These are phyloP conservation scores for Microcos paniculata DNA, from an alignment of 345 rosid species.

Conservation along the genomic window DNA sequence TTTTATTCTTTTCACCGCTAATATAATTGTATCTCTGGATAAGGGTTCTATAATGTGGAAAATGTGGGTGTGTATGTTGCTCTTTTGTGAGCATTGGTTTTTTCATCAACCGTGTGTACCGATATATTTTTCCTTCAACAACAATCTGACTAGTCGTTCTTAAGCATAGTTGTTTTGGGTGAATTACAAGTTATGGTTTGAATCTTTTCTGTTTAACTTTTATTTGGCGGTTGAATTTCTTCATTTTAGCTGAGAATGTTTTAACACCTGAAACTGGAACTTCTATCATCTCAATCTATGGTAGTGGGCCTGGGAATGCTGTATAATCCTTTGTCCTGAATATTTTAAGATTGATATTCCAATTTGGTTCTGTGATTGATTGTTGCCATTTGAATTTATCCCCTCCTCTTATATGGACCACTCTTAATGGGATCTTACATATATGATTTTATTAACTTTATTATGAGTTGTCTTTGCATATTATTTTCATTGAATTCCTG, in stretches of 20 bases:
- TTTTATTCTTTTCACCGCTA: neutral
- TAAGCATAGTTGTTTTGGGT: neutral
- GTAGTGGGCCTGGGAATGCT: neutral
- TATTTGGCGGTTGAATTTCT: neutral
- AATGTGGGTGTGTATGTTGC: neutral
- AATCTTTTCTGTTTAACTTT: neutral
- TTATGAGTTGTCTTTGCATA: neutral
- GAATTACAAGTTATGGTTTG: neutral
- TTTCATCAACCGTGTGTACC: neutral
- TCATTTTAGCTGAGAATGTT: conserved; percentile 1
- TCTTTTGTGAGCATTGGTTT: neutral
- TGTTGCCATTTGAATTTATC: neutral
- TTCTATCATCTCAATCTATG: neutral
- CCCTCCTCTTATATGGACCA: neutral
- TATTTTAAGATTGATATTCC: neutral
- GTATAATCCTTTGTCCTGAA: neutral
- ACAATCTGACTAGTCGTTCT: neutral
- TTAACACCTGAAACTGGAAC: neutral
- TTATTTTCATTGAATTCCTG: neutral
- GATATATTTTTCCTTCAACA: neutral
- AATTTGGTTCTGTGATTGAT: neutral
- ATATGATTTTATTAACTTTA: neutral
- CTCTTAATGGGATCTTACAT: neutral
- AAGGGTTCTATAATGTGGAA: neutral
- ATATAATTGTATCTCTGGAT: neutral